Conservation (phyloP, 257 asterid genomes). For the Nicotiana noctiflora region DNA sequence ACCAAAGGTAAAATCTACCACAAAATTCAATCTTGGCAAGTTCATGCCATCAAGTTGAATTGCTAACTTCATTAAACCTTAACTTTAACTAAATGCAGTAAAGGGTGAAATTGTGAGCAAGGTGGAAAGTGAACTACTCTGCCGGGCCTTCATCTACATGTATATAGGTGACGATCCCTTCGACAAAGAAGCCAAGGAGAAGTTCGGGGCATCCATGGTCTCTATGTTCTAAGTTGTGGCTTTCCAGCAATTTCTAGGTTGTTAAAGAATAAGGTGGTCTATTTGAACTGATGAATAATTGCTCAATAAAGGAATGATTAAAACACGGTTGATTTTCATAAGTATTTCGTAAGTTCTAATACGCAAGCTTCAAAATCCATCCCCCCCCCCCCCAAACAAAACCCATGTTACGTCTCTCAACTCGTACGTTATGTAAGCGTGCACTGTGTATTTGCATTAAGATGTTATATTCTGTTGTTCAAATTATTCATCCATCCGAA, state of each 20-base stretch:
- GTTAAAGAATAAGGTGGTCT: constrained; percentile 29
- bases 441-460: neutral
- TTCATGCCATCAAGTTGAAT: neutral
- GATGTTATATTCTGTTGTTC: neutral
- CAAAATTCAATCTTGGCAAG: neutral
- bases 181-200: constrained; percentile 72
- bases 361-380: neutral
- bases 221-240: constrained; percentile 33
- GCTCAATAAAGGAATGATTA: constrained; percentile 23
- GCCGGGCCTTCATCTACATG: constrained; percentile 64
- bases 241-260: constrained; percentile 19
- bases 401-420: neutral
- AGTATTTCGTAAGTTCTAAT: neutral
- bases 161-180: constrained; percentile 69
- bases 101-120: constrained; percentile 54
- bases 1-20: constrained; percentile 41
- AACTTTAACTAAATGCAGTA: constrained; percentile 35
- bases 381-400: too few relatives aligned
- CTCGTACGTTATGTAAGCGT: neutral
- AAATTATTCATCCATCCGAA: neutral
- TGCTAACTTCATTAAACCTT: neutral
- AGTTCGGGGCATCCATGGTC: constrained; percentile 50
- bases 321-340: neutral
- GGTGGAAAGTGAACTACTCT: constrained; percentile 59
- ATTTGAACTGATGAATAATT: constrained; percentile 26